Base-by-base conservation (phyloP, 306 rosid species). In the Mimosa pudica region DNA sequence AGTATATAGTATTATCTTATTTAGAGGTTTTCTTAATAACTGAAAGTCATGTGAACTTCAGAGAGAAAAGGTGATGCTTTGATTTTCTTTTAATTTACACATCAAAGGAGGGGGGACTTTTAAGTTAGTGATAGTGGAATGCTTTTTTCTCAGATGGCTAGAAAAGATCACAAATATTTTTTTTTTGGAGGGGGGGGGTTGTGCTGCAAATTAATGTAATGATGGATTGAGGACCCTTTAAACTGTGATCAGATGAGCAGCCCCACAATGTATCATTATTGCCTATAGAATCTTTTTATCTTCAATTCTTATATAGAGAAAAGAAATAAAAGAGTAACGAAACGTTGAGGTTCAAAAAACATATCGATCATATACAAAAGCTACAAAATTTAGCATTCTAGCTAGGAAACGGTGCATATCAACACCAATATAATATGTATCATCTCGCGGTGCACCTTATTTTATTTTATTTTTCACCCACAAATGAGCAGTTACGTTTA, bases 251-350 rank as follows among this genome's bases (percentile, higher is more conserved):
- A 68, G 81, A 79, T 86, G 74, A 81, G 63, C 82, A 81, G 77
- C 83, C 93, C 90, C 89, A 82, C 86, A 74, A 79, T 77, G 83
- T 33, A 80, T 84, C 76, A 87, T 87, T 86, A 89, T 84, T 83
- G 89, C 74, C 9, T 7, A 58, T 63, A 87, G 89, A 86, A 86
- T 86, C 87, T 80, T 85, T 87, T 86, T 78, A 84, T 80, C 89
- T 77, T 79, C 83, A 63, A 44, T 8, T 82, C 74, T 62, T 72
- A 78, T 76, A 67, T 38, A 80, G 82, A 20, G 33, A 85, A 9
- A 84, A 82, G 80, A 64, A 75, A 77, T 51, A 54, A 79, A 45
- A 54, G 77, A 80, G 82, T 74, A 81, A 84, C 90, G 86, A 78
- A 78, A 92, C 90, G 86, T 87, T 84, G 92, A 81, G 83, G 61